These are phyloP conservation scores for Euphorbia schlechtendalii DNA, from an alignment of 441 rosid genomes.

Conservation along the genomic window DNA sequence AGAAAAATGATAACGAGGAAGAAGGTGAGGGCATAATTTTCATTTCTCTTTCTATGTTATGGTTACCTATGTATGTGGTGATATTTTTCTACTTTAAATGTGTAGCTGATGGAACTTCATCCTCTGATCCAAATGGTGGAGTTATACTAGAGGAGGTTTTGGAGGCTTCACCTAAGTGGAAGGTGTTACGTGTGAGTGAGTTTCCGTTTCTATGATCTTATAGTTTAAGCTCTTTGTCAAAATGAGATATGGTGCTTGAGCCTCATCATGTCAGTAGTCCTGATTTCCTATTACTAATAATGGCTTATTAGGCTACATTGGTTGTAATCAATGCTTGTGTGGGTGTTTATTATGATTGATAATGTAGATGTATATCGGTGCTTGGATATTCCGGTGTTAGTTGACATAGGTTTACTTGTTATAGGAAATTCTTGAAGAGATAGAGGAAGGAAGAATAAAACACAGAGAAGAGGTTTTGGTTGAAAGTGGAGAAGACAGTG, in stretches of 20 bases:
- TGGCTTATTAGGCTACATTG: neutral
- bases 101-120: conserved; percentile 43
- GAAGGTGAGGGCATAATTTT: conserved; percentile 26
- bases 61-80: conserved; percentile 11
- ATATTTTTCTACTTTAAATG: too few species aligned
- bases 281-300: conserved; percentile 8
- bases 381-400: neutral
- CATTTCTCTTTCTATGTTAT: neutral
- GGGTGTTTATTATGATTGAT: neutral
- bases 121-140: conserved; percentile 29
- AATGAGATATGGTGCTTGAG: neutral
- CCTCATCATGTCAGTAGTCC: conserved; percentile 1
- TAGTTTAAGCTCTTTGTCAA: neutral
- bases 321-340: neutral
- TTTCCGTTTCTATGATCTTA: conserved; percentile 29
- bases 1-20: conserved; percentile 27
- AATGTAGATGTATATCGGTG: neutral
- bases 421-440: conserved; percentile 86
- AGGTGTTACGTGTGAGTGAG: conserved; percentile 92
- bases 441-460: conserved; percentile 68
- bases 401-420: conserved; percentile 21
- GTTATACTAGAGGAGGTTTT: conserved; percentile 62
- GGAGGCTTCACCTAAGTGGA: conserved; percentile 98
- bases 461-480: conserved; percentile 30
- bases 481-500: conserved; percentile 39